phyloP scores from a whole-genome alignment of 306 rosid genomes.

The Alnus rubra region DNA sequence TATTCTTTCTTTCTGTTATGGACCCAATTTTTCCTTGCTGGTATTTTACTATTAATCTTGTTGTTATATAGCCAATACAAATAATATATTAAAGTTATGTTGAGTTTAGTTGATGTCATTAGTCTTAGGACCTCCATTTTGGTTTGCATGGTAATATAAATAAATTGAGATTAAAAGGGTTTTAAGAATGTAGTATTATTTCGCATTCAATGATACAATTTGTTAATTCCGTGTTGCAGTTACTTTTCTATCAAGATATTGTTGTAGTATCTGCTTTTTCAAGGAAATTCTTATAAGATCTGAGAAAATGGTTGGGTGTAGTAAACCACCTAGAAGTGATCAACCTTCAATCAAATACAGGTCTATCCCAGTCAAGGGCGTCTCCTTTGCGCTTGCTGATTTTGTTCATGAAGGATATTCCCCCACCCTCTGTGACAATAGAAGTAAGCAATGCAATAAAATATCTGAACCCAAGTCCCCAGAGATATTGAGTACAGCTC shows the following conservation, averaged over 20 bases:
- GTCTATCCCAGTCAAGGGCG: constrained; percentile 35
- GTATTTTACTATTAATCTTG: background rate
- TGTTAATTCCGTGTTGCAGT: constrained; percentile 39
- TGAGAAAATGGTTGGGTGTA: constrained; percentile 59
- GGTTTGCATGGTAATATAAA: background rate
- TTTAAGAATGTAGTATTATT: constrained; percentile 5
- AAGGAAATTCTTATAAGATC: constrained; percentile 33
- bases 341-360: constrained; percentile 60
- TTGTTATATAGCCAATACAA: background rate
- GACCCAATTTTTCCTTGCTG: background rate
- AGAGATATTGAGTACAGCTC: constrained; percentile 54
- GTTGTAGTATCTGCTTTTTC: constrained; percentile 26
- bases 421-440: constrained; percentile 34
- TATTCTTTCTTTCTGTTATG: background rate
- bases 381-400: constrained; percentile 42
- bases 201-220: constrained; percentile 26
- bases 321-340: constrained; percentile 40
- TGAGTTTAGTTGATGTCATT: background rate
- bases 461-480: constrained; percentile 41
- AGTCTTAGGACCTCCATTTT: background rate
- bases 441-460: constrained; percentile 35
- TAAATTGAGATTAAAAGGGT: background rate
- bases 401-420: constrained; percentile 40
- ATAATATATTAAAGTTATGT: background rate
- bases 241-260: constrained; percentile 36